Conservation (phyloP, 495 filamentous ascomycete genomes). For the Darksidea phi region DNA sequence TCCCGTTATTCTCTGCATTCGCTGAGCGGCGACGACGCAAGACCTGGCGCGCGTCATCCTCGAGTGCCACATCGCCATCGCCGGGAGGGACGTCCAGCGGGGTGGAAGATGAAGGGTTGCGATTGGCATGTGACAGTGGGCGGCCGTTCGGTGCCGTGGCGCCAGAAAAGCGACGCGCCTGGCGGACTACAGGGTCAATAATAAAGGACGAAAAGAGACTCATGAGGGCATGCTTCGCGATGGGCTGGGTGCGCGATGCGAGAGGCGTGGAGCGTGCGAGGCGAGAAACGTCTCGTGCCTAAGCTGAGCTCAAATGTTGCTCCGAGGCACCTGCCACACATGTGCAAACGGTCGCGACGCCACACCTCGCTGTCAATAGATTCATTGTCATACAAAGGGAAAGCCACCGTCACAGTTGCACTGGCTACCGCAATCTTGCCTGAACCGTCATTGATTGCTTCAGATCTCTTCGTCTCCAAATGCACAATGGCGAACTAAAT, state of each 20-base stretch:
- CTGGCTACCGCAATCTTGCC: neutral
- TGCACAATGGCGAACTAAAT: conserved; percentile 9
- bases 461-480: neutral
- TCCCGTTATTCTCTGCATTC: neutral
- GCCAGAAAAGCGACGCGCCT: conserved; percentile 68
- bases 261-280: conserved; percentile 8
- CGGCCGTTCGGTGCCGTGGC: conserved; percentile 23
- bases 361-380: no score
- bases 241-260: neutral
- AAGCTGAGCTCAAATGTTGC: neutral
- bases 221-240: conserved; percentile 52
- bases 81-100: neutral
- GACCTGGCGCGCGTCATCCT: conserved; percentile 1
- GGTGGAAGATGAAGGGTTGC: neutral
- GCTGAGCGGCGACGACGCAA: conserved; percentile 11
- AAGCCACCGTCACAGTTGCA: no score
- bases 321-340: no score
- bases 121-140: conserved; percentile 34
- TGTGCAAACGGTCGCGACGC: no score
- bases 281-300: neutral
- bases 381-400: no score
- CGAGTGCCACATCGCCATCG: neutral
- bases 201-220: conserved; percentile 71
- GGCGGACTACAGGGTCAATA: conserved; percentile 73
- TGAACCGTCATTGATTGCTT: neutral